Conservation (phyloP, 176 grass and related monocot genomes). For the Avena atlantica region DNA sequence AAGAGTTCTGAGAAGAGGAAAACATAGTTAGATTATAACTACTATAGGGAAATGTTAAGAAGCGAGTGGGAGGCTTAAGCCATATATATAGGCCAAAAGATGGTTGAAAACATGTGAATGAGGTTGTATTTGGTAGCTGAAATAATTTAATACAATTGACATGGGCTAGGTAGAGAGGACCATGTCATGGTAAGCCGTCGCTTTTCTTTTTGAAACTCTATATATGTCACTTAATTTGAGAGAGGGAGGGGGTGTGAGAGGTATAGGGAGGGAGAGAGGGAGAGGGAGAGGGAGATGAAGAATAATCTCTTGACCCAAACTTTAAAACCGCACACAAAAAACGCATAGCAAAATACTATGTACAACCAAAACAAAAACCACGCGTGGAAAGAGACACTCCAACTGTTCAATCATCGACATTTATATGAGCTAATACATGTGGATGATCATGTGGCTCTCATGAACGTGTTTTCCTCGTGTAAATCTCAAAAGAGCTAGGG, state of each 20-base stretch:
- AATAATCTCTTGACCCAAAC: constrained; percentile 26
- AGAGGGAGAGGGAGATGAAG: not conserved
- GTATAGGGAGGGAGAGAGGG: no score
- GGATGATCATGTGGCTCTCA: no score
- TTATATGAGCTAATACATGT: no score
- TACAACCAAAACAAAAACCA: no score
- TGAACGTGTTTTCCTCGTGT: no score
- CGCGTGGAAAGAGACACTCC: no score
- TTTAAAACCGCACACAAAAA: constrained; percentile 15
- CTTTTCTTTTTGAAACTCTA: not conserved
- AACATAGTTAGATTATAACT: not conserved
- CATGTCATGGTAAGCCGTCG: not conserved
- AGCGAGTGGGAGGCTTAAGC: not conserved
- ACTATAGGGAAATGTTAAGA: not conserved
- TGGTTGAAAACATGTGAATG: not conserved
- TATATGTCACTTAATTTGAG: not conserved
- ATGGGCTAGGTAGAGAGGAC: not conserved
- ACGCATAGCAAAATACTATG: not conserved
- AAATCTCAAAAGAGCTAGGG: no score
- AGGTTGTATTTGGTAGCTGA: not conserved
- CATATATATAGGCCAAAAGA: not conserved
- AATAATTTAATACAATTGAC: not conserved
- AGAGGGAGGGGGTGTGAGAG: no score
- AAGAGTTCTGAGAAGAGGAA: not conserved
- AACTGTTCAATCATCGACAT: not conserved